Percentiles rank a stretch among this genome's conserved stretches.
Conservation (phyloP, 225 moss, liverwort and hornwort genomes). For the Rhytidiadelphus loreus region DNA sequence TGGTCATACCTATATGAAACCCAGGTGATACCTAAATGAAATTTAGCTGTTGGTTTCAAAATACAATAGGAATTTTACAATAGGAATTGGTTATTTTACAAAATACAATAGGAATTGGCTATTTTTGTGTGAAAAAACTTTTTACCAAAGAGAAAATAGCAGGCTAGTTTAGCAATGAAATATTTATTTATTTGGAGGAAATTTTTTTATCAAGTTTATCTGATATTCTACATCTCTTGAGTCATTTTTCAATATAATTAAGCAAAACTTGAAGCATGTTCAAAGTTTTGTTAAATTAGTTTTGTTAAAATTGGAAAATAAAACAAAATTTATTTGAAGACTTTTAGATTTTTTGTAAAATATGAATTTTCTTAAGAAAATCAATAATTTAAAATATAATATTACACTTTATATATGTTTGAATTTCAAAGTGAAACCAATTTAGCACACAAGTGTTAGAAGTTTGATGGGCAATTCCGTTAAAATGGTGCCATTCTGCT, state of each 20-base stretch:
- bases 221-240: accelerated
- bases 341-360: background rate
- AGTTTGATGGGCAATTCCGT: too few species aligned
- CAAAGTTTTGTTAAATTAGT: background rate
- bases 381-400: background rate
- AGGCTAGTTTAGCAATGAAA: background rate
- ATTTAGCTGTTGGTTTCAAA: background rate
- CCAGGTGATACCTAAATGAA: too few species aligned
- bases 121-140: background rate
- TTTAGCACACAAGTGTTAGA: background rate
- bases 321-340: background rate
- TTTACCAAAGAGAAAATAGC: background rate
- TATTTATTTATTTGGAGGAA: too few species aligned
- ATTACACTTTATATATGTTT: too few species aligned
- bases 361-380: accelerated
- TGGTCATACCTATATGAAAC: background rate
- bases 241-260: background rate
- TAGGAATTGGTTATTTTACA: too few species aligned
- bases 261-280: background rate
- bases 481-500: too few species aligned
- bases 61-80: accelerated
- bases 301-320: accelerated
- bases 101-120: accelerated
- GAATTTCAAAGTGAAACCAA: background rate
- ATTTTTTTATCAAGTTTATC: background rate